Base-by-base conservation (phyloP, 2,329 filamentous ascomycete genomes). In the Alternaria hordeiaustralica region DNA sequence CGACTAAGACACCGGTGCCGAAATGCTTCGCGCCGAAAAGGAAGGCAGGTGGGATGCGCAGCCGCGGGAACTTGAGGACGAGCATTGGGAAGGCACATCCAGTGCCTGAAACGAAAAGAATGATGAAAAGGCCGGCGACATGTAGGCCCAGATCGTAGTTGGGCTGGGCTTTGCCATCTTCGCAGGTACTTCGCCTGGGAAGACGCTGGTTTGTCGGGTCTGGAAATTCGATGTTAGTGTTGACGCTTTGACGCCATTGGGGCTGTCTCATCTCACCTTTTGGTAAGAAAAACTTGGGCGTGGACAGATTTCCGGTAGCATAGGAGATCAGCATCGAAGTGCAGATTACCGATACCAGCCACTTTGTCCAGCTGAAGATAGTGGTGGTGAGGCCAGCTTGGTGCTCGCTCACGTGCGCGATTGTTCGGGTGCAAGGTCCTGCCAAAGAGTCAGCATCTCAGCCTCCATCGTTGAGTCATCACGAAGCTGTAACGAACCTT, bases 1-100 rank as follows among this genome's bases (percentile, higher is more conserved):
- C 92, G 64, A 95, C 89, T 18, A 96, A 83, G 21, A 96, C 92
- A 50, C 92, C 92, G 0, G 92, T 96, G 67, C 92, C 78, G 46
- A 80, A 80, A 71, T 89, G 87, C 67, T 88, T 88, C 4, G 71
- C 74, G 74, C 86, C 87, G 44, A 86, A 84, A 66, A 89, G 87
- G 71, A 89, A 88, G 13, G 84, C 84, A 49, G 85, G 84, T 12
- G 88, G 87, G 30, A 89, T 85, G 12, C 86, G 86, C 45, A 90
- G 79, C n/a, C 82, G 81, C 3, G 88, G 88, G 65, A 89, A 88
- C 33, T 86, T 84, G 60, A 86, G 84, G 21, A 87, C 86, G 23
- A 89, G 81, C 56, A 90, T 83, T 1, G 88, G 88, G 68, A 89
- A 89, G 47, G 87, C 86, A 75, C 87, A 89, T 71, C 87, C 87